Base-by-base conservation (phyloP, 352 stramenopile genomes). In the Phytophthora europaea region DNA sequence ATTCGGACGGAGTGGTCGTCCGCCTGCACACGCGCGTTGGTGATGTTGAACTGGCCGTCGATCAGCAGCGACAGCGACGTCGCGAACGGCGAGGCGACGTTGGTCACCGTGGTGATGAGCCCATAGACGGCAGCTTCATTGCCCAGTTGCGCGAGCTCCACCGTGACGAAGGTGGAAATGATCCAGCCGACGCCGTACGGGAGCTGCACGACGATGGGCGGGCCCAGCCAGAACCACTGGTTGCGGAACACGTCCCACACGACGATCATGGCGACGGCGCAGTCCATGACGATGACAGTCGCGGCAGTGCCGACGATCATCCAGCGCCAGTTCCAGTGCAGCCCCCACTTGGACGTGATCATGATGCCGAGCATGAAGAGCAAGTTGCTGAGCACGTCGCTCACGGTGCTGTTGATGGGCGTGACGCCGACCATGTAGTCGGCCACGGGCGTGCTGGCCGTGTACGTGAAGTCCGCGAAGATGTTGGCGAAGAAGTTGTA, bases 41-140 rank as follows among this genome's bases (percentile, higher is more conserved):
- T 73, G 33, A 88, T 43, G 26, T 81, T 53, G 55, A 84, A 83
- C 56, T 68, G 69, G 10, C 52, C 48, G 40, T 82, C 60, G n/a
- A 88, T 74, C 16, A 74, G 65, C 12, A 80, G 79, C n/a, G 74
- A 73, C 38, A 85, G 28, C 4, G 77, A 63, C 12, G 53, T 64
- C 0, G 79, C 79, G 23, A 89, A 82, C 0, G 81, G 79, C 1
- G 61, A 40, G 5, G 75, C 45, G 6, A 84, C 20, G 53, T 88
- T 85, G 13, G 47, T 62, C 0, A 82, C 61, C 0, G 72, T 85
- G 12, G 79, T 83, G 16, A 83, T 51, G 4, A 88, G 69, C 10
- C 73, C 79, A 40, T 82, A 83, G 4, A 81, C 69, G 22, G 64
- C 72, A 9, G 62, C 81, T 64, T 88, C 81, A 53, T 84, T 81